These are phyloP conservation scores for Symbiodinium pilosum DNA, from an alignment of 73 alveolate genomes.

Conservation along the genomic window DNA sequence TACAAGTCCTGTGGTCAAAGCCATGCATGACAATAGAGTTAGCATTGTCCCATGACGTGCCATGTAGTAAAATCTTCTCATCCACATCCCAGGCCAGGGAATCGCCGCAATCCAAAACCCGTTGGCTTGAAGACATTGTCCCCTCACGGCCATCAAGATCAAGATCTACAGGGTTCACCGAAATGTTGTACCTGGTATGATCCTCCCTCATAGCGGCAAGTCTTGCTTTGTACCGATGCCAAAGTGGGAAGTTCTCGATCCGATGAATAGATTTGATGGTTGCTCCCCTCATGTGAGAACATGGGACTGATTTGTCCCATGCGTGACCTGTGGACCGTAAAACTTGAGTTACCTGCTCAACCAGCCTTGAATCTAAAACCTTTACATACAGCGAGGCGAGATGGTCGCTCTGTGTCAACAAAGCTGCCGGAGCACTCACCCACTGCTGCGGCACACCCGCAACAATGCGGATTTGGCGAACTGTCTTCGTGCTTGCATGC, in stretches of 20 bases:
- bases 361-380: neutral
- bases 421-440: neutral
- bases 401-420: constrained; percentile 9
- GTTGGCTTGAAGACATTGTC: neutral
- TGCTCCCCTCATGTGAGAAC: constrained; percentile 29
- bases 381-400: constrained; percentile 5
- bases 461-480: constrained; percentile 26
- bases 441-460: constrained; percentile 32
- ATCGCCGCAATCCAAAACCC: constrained; percentile 25
- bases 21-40: constrained; percentile 31
- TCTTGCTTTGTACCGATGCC: constrained; percentile 45
- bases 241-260: constrained; percentile 38
- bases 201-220: constrained; percentile 34
- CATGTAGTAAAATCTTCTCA: constrained; percentile 64
- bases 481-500: neutral
- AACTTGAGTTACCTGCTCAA: neutral
- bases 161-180: neutral
- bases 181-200: neutral
- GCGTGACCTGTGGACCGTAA: neutral
- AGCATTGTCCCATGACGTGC: constrained; percentile 39
- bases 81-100: constrained; percentile 24
- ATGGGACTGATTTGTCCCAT: neutral
- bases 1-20: constrained; percentile 64
- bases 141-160: neutral
- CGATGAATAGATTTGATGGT: constrained; percentile 28